These are phyloP conservation scores for Stropharia rugosoannulata DNA, from an alignment of 768 basidiomycete genomes.

Conservation along the genomic window DNA sequence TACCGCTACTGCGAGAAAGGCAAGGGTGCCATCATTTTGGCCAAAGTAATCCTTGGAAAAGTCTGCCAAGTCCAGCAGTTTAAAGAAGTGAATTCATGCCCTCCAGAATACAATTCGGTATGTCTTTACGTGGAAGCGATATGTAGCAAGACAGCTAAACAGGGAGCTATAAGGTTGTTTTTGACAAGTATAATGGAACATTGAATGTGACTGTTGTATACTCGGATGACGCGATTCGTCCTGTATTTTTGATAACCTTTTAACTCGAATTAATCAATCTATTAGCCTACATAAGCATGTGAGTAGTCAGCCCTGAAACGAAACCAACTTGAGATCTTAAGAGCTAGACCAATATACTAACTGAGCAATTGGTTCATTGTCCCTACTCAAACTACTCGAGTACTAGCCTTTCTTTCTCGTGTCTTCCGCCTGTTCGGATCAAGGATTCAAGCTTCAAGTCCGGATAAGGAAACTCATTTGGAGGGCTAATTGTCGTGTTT, in stretches of 20 bases:
- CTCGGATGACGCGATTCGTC: slow-evolving; percentile 30
- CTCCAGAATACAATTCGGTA: slow-evolving; percentile 28
- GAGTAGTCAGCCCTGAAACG: too few species aligned
- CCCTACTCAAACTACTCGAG: not conserved
- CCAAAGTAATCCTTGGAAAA: slow-evolving; percentile 29
- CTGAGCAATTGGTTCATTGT: too few species aligned
- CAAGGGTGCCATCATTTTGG: slow-evolving; percentile 23
- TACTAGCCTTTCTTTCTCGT: not conserved
- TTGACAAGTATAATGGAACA: slow-evolving; percentile 19
- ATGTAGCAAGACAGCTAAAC: not conserved
- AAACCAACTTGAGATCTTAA: too few species aligned
- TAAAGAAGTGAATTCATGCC: slow-evolving; percentile 22
- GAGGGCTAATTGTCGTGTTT: not conserved
- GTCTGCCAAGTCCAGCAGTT: slow-evolving; percentile 17
- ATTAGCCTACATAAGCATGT: not conserved
- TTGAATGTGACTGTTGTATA: slow-evolving; percentile 32
- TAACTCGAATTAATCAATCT: not conserved
- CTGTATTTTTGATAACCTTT: slow-evolving; percentile 30
- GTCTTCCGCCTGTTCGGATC: too few species aligned
- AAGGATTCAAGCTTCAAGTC: not conserved
- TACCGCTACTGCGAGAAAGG: slow-evolving; percentile 20
- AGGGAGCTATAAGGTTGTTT: slow-evolving; percentile 14
- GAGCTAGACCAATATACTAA: too few species aligned
- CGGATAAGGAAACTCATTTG: not conserved
- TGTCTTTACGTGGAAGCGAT: not conserved